These are phyloP conservation scores for Talaromyces atroroseus DNA, from an alignment of 2,329 filamentous ascomycete genomes.

Conservation along the genomic window DNA sequence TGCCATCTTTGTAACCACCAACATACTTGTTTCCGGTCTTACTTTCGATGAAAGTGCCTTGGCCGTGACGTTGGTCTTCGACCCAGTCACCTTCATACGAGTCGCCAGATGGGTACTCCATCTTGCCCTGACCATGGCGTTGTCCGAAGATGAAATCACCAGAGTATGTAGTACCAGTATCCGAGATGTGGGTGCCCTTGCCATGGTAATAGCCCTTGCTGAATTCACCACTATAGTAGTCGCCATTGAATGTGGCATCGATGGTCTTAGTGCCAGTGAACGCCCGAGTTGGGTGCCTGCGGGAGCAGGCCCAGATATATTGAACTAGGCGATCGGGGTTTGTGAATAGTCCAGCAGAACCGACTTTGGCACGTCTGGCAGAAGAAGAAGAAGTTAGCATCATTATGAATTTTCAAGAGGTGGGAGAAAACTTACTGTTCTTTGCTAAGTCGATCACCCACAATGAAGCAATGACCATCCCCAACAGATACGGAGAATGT, in stretches of 20 bases:
- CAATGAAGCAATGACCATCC: slow-evolving; percentile 38
- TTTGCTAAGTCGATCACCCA: slow-evolving; percentile 36
- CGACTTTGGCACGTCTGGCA: slow-evolving; percentile 28
- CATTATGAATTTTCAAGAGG: not conserved
- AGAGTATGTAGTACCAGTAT: slow-evolving; percentile 51
- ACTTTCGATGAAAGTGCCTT: slow-evolving; percentile 52
- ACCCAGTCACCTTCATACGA: slow-evolving; percentile 44
- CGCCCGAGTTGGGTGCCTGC: slow-evolving; percentile 41
- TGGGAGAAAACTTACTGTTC: slow-evolving; percentile 26
- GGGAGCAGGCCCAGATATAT: slow-evolving; percentile 42
- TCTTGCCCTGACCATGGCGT: slow-evolving; percentile 52
- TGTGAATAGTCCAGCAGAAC: slow-evolving; percentile 30
- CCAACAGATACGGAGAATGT: slow-evolving; percentile 31
- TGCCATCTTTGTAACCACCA: slow-evolving; percentile 56
- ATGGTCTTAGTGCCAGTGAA: slow-evolving; percentile 46
- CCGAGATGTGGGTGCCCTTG: slow-evolving; percentile 48
- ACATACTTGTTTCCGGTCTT: slow-evolving; percentile 57
- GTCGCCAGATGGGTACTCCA: slow-evolving; percentile 53
- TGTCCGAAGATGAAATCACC: slow-evolving; percentile 50
- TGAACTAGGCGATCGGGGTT: slow-evolving; percentile 35
- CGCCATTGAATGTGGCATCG: slow-evolving; percentile 49
- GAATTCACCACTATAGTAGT: slow-evolving; percentile 53
- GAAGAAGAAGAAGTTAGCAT: slow-evolving; percentile 13
- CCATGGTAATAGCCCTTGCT: slow-evolving; percentile 50
- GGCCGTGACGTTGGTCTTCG: slow-evolving; percentile 47